A percentile compares a stretch with the other conserved stretches of the same genome.
These are phyloP conservation scores for Fraxinus ornus DNA, from an alignment of 305 asterid genomes.

Conservation along the genomic window DNA sequence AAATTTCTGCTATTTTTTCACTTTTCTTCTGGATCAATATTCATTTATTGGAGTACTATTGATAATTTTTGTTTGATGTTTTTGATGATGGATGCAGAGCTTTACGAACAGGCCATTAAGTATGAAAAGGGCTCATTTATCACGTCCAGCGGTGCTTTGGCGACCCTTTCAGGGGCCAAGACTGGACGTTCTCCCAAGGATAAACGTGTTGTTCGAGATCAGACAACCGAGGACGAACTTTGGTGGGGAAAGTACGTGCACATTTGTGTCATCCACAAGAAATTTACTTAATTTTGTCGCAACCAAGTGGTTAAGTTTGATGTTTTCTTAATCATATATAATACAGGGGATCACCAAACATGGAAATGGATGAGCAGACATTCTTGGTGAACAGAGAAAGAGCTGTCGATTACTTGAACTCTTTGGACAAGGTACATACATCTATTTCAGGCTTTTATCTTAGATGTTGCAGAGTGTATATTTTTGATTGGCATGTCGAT, in stretches of 20 bases:
- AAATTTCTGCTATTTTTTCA: slow-evolving; percentile 8
- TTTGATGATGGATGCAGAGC: slow-evolving; percentile 45
- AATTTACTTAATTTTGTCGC: background rate
- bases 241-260: slow-evolving; percentile 98
- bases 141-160: slow-evolving; percentile 86
- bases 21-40: background rate
- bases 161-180: slow-evolving; percentile 97
- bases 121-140: slow-evolving; percentile 94
- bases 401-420: slow-evolving; percentile 95
- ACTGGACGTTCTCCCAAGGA: slow-evolving; percentile 97
- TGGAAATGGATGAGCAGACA: slow-evolving; percentile 98
- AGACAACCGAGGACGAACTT: slow-evolving; percentile 69
- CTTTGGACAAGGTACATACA: slow-evolving; percentile 76
- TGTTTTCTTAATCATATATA: background rate
- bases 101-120: slow-evolving; percentile 91
- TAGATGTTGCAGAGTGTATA: background rate
- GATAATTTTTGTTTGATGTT: background rate
- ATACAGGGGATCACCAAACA: slow-evolving; percentile 92
- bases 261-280: background rate
- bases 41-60: slow-evolving; percentile 1
- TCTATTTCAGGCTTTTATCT: background rate
- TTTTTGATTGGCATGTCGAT: background rate
- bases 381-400: slow-evolving; percentile 98
- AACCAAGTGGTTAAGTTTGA: background rate
- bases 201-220: slow-evolving; percentile 92